These are phyloP conservation scores for Trifolium fragiferum DNA, from an alignment of 306 rosid species.

Conservation along the genomic window DNA sequence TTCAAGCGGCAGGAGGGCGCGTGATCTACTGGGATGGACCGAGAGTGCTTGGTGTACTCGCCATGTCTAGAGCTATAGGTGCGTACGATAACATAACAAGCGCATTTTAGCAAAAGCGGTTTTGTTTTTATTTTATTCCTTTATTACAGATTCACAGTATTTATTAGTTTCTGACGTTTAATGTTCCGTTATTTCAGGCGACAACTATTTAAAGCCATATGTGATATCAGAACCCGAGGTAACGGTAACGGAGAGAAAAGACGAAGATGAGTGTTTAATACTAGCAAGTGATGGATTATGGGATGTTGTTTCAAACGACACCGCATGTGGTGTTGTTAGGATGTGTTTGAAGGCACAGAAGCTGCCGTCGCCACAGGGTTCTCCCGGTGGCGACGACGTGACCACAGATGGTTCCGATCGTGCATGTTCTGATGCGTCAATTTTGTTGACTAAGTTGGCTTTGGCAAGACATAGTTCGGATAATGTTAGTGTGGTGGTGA, in stretches of 20 bases:
- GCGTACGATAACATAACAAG: background rate
- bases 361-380: slow-evolving; percentile 36
- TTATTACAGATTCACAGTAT: background rate
- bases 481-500: slow-evolving; percentile 86
- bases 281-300: slow-evolving; percentile 90
- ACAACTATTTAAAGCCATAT: slow-evolving; percentile 76
- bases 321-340: slow-evolving; percentile 78
- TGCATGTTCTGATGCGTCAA: slow-evolving; percentile 83
- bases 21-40: slow-evolving; percentile 93
- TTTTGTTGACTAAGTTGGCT: slow-evolving; percentile 83
- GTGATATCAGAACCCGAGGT: slow-evolving; percentile 95
- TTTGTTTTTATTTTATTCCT: background rate
- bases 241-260: slow-evolving; percentile 61
- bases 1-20: slow-evolving; percentile 80
- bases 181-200: slow-evolving; percentile 46
- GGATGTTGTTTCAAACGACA: slow-evolving; percentile 90
- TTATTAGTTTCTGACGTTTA: background rate
- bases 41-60: slow-evolving; percentile 84
- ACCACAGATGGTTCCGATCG: slow-evolving; percentile 55
- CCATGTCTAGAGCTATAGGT: slow-evolving; percentile 93
- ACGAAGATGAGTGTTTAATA: slow-evolving; percentile 78
- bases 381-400: slow-evolving; percentile 35
- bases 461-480: slow-evolving; percentile 84
- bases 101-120: slow-evolving; percentile 20
- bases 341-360: slow-evolving; percentile 65